Percentiles rank a stretch among this genome's conserved stretches.
Conservation (phyloP, 345 rosid genomes). For the Arabidopsis suecica region DNA sequence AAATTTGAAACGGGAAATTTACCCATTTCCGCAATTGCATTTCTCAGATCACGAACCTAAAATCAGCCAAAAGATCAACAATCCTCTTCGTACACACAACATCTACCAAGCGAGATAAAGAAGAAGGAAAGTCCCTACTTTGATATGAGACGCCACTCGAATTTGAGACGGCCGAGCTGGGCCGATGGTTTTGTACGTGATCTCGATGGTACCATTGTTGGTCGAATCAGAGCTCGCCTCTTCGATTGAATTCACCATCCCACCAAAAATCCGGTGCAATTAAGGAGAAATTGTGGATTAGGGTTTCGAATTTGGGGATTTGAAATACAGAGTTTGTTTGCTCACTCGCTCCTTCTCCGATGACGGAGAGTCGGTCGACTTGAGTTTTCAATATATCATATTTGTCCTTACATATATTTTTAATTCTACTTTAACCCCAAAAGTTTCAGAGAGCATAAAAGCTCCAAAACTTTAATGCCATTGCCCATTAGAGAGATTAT, state of each 20-base stretch:
- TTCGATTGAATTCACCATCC: slow-evolving; percentile 46
- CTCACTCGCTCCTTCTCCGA: slow-evolving; percentile 27
- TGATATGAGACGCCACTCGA: slow-evolving; percentile 60
- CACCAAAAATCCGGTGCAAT: background rate
- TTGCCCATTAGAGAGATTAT: too few species aligned
- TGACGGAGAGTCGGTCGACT: slow-evolving; percentile 16
- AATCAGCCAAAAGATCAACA: slow-evolving; percentile 16
- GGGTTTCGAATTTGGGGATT: slow-evolving; percentile 31
- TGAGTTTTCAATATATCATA: slow-evolving; percentile 26
- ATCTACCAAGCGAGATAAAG: background rate
- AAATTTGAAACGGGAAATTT: slow-evolving; percentile 57
- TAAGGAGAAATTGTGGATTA: slow-evolving; percentile 8
- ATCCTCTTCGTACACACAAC: slow-evolving; percentile 9
- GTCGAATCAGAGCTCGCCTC: slow-evolving; percentile 31
- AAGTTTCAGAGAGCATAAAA: background rate
- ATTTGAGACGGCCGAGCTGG: slow-evolving; percentile 76
- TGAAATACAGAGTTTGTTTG: slow-evolving; percentile 16
- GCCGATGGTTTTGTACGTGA: slow-evolving; percentile 73
- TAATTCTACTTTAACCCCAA: slow-evolving; percentile 6
- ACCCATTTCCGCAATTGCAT: slow-evolving; percentile 60
- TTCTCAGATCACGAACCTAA: slow-evolving; percentile 73
- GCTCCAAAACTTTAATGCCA: background rate
- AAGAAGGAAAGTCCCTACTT: slow-evolving; percentile 44
- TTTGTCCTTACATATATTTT: background rate
- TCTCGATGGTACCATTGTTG: slow-evolving; percentile 52